phyloP scores from a whole-genome alignment of 2,329 filamentous ascomycete genomes.

The Apiospora arundinis region DNA sequence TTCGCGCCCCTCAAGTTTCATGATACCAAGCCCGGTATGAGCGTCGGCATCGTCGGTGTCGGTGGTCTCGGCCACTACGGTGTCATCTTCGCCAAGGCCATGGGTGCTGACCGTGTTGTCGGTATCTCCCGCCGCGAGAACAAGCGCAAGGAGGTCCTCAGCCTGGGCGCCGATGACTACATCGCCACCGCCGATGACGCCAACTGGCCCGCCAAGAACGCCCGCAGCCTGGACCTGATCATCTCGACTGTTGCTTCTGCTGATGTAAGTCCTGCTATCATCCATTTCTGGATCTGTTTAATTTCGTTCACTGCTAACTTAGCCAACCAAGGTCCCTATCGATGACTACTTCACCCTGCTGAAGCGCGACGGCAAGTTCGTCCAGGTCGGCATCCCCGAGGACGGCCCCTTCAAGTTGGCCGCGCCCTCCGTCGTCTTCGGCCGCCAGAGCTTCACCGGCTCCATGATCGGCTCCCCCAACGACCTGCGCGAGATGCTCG shows the following conservation, averaged over 20 bases:
- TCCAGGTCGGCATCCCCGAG: constrained; percentile 71
- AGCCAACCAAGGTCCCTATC: constrained; percentile 55
- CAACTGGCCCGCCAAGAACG: constrained; percentile 58
- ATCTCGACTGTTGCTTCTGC: constrained; percentile 55
- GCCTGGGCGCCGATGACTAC: constrained; percentile 53
- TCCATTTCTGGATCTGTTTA: constrained; percentile 32
- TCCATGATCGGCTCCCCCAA: constrained; percentile 48
- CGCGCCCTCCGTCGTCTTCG: constrained; percentile 44
- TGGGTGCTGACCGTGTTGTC: constrained; percentile 62
- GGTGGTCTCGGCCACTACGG: constrained; percentile 71
- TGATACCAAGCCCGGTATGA: constrained; percentile 66
- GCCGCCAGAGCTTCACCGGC: constrained; percentile 53
- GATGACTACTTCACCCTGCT: constrained; percentile 63
- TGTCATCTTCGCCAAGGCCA: constrained; percentile 67
- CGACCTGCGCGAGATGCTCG: constrained; percentile 58
- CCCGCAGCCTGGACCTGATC: constrained; percentile 57
- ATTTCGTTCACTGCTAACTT: not conserved
- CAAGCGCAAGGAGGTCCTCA: constrained; percentile 57
- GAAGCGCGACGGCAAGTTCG: constrained; percentile 61
- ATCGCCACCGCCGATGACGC: constrained; percentile 50
- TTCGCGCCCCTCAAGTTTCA: constrained; percentile 65
- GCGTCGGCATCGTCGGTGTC: constrained; percentile 67
- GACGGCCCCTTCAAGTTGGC: constrained; percentile 36
- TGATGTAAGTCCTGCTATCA: constrained; percentile 24
- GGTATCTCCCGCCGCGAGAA: constrained; percentile 56